phyloP scores from a whole-genome alignment of 129 eudicot genomes.

The Helianthus tuberosus region DNA sequence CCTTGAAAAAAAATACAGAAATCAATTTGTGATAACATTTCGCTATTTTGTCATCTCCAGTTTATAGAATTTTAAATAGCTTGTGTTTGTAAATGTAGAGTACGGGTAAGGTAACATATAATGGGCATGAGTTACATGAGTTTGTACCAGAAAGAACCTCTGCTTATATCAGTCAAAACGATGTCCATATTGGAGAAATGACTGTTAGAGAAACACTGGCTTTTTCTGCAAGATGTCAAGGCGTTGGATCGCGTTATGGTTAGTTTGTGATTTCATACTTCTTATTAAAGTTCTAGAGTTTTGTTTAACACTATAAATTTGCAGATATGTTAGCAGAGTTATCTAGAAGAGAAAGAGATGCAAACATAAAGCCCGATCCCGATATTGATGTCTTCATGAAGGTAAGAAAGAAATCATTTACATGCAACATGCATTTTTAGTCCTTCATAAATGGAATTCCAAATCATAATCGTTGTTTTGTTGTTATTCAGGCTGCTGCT shows the following conservation, averaged over 20 bases:
- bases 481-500: conserved; percentile 39
- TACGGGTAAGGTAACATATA: conserved; percentile 78
- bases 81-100: conserved; percentile 36
- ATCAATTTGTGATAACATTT: background rate
- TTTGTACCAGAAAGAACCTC: conserved; percentile 93
- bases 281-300: background rate
- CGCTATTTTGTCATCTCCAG: background rate
- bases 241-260: conserved; percentile 92
- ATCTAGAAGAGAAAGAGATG: conserved; percentile 81
- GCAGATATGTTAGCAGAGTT: conserved; percentile 87
- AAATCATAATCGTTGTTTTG: no score
- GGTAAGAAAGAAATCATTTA: conserved; percentile 17
- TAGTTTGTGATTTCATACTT: conserved; percentile 19
- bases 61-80: conserved; percentile 11
- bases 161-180: conserved; percentile 87
- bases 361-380: conserved; percentile 85
- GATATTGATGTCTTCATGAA: conserved; percentile 87
- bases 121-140: conserved; percentile 74
- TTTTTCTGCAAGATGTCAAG: conserved; percentile 88
- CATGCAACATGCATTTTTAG: no score
- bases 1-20: no score
- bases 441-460: no score
- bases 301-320: conserved; percentile 9
- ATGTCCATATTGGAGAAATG: conserved; percentile 91
- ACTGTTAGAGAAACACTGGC: conserved; percentile 93